Conservation (phyloP, 1,139 yeast species). For the Candida sanyaensis region DNA sequence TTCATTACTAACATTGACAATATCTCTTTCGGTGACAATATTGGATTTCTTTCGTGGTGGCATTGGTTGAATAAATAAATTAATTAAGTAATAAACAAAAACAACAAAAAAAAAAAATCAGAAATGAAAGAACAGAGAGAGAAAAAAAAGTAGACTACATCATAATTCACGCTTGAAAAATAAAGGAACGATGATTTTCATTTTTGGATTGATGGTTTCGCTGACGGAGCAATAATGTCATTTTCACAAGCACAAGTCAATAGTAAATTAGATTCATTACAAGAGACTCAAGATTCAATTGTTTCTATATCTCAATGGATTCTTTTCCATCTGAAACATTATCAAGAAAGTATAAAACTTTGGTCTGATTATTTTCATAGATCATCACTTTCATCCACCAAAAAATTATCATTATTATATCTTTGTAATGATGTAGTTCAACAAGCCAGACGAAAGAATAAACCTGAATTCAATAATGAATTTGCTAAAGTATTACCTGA, state of each 20-base stretch:
- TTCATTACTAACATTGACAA: constrained; percentile 26
- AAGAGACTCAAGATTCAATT: constrained; percentile 82
- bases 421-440: constrained; percentile 85
- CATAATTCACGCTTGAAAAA: neutral
- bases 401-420: constrained; percentile 64
- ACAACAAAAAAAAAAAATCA: neutral
- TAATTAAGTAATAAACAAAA: too few relatives aligned
- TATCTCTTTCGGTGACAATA: constrained; percentile 31
- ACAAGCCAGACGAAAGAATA: constrained; percentile 68
- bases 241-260: constrained; percentile 57
- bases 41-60: constrained; percentile 1
- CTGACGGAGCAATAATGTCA: constrained; percentile 44
- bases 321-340: constrained; percentile 72
- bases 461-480: constrained; percentile 58
- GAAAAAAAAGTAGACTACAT: too few relatives aligned
- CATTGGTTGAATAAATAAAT: constrained; percentile 4
- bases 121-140: neutral
- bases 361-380: constrained; percentile 61
- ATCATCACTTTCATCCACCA: constrained; percentile 21
- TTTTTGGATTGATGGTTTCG: neutral
- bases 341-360: constrained; percentile 55
- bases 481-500: constrained; percentile 53
- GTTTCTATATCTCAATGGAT: constrained; percentile 87
- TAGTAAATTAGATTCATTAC: constrained; percentile 60
- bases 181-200: neutral